Evolutionary conservation across 2,329 filamentous ascomycete species (phyloP).

Genomic region (Lasiodiplodia sp.): DNA sequence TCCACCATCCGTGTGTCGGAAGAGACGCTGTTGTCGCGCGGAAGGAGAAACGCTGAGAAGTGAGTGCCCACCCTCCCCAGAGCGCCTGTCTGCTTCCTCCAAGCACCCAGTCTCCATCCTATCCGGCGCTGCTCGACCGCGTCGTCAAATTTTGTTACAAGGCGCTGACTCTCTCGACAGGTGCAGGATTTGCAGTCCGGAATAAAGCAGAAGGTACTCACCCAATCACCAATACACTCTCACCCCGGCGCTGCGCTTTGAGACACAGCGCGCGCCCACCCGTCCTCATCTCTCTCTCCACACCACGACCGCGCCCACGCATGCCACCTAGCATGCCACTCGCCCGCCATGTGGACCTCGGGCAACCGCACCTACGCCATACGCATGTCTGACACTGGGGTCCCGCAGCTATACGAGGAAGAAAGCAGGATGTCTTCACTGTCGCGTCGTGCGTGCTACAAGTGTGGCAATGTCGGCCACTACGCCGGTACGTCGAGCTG

Average conservation of each 20-base stretch:
- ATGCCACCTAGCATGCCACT: conserved; percentile 32
- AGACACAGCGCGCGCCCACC: conserved; percentile 5
- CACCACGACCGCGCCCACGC: conserved; percentile 1
- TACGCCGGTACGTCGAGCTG: conserved; percentile 56
- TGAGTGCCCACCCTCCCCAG: conserved; percentile 22
- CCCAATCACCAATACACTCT: conserved; percentile 10
- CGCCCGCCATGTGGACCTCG: conserved; percentile 26
- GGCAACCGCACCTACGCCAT: conserved; percentile 37
- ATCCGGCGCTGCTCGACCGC: conserved; percentile 32
- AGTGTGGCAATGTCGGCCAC: conserved; percentile 61
- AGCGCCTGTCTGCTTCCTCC: conserved; percentile 25
- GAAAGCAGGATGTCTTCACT: conserved; percentile 56
- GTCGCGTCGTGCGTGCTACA: conserved; percentile 62
- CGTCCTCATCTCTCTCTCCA: neutral
- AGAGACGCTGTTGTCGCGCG: conserved; percentile 26
- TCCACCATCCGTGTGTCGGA: conserved; percentile 23
- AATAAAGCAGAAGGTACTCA: conserved; percentile 39
- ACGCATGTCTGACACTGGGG: conserved; percentile 33
- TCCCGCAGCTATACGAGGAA: conserved; percentile 40
- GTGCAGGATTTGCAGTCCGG: conserved; percentile 44
- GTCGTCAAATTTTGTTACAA: conserved; percentile 34
- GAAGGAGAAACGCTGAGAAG: conserved; percentile 27
- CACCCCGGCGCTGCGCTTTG: neutral
- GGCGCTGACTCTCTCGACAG: conserved; percentile 40
- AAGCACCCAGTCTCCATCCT: conserved; percentile 8